phyloP scores from a whole-genome alignment of 345 rosid species.

The Cardamine occulta region DNA sequence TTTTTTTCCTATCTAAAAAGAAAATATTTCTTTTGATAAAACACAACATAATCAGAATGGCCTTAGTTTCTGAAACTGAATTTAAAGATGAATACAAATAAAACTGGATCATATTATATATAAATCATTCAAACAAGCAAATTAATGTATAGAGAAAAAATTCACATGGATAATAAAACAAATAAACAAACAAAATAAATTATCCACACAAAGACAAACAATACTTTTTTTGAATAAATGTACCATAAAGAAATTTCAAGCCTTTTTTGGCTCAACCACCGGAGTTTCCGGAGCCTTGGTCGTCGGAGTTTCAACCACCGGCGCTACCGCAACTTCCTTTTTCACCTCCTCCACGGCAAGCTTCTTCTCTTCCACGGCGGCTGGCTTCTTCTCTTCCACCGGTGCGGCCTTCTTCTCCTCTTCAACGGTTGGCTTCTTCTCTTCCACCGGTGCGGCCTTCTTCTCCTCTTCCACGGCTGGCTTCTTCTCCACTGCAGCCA shows the following conservation, averaged over 20 bases:
- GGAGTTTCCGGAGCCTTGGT: constrained; percentile 25
- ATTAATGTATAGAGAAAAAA: neutral
- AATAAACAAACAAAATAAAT: constrained; percentile 31
- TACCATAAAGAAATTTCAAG: constrained; percentile 40
- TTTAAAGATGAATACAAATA: neutral
- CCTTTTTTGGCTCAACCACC: constrained; percentile 49
- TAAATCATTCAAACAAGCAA: constrained; percentile 28
- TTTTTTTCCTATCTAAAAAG: no score
- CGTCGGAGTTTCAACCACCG: constrained; percentile 21
- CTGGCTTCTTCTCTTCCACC: constrained; percentile 5
- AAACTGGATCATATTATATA: neutral
- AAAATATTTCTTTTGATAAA: no score
- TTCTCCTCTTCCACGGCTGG: constrained; percentile 29
- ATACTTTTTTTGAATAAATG: constrained; percentile 10
- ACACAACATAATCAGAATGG: no score
- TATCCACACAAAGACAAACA: constrained; percentile 41
- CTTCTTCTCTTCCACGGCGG: constrained; percentile 41
- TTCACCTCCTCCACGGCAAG: constrained; percentile 47
- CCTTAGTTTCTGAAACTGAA: neutral
- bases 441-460: constrained; percentile 8
- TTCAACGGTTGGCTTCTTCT: constrained; percentile 19
- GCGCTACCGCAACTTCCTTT: constrained; percentile 31
- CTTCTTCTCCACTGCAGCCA: constrained; percentile 29
- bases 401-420: neutral
- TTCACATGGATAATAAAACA: constrained; percentile 36